These are phyloP conservation scores for Debaryomyces maramus DNA, from an alignment of 805 yeast species.

Conservation along the genomic window DNA sequence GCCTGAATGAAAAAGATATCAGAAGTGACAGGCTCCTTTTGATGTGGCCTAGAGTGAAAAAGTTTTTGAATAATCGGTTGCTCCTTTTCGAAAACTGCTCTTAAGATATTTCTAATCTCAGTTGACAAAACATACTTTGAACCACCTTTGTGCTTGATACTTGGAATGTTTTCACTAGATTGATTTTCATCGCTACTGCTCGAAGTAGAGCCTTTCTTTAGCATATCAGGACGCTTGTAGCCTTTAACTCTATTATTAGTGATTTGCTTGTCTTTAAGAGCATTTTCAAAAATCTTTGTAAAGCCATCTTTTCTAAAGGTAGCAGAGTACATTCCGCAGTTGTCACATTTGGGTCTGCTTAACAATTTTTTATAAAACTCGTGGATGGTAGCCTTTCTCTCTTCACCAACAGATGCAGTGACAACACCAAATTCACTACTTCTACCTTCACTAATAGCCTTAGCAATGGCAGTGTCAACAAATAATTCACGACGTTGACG, in stretches of 20 bases:
- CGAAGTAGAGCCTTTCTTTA: constrained; percentile 35
- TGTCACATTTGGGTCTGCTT: constrained; percentile 85
- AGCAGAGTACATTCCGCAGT: constrained; percentile 95
- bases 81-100: constrained; percentile 74
- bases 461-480: constrained; percentile 68
- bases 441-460: constrained; percentile 75
- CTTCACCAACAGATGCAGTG: constrained; percentile 85
- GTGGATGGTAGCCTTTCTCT: constrained; percentile 71
- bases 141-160: constrained; percentile 63
- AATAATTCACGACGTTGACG: constrained; percentile 62
- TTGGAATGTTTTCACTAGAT: constrained; percentile 38
- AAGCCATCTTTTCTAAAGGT: constrained; percentile 92
- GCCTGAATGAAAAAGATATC: constrained; percentile 90
- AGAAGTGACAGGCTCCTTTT: constrained; percentile 50
- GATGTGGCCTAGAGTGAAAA: constrained; percentile 79
- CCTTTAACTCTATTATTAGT: constrained; percentile 85
- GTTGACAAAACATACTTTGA: constrained; percentile 85
- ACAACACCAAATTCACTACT: constrained; percentile 64
- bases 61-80: constrained; percentile 64
- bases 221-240: constrained; percentile 67
- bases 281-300: constrained; percentile 86
- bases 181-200: constrained; percentile 6
- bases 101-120: constrained; percentile 78
- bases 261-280: constrained; percentile 78
- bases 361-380: constrained; percentile 74